Evolutionary conservation across 2,329 filamentous ascomycete species (phyloP), one percentile per base, ranked within the genome.

Genomic region (Pyricularia sp.): DNA sequence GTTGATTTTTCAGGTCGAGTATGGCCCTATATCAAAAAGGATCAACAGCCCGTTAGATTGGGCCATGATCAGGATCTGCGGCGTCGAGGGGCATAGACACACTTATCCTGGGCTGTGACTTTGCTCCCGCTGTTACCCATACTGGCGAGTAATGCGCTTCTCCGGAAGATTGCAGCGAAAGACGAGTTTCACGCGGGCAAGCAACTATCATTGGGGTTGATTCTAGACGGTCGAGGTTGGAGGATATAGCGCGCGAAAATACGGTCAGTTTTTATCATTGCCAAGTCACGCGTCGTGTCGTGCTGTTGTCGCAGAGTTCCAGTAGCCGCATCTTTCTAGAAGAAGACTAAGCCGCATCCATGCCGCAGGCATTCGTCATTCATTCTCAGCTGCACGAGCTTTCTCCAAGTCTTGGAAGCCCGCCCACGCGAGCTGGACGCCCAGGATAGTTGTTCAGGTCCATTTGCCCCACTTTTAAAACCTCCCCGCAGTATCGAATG

Each of bases 1-100:
- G 93, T 79, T 97, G 93, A 77, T 87, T 91, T 80, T 97, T 97
- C 79, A 97, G 89, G 78, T 97, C 93, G 72, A 97, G 88, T 77
- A 97, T 97, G 66, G 93, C 93, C 79, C 93, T 97, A 74, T 24
- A 60, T 66, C 61, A 65, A 55, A 33, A 7, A 16, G 16, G 28
- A 30, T 64, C 61, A 63, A 61, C 61, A 57, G 66, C 62, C 33
- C 31, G 53, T 62, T 35, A 64, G 53, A 40, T 44, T 35, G 40
- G 40, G 40, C 40, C 44, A 24, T 62, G 62, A 64, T 55, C 55
- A 28, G 33, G 28, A 63, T 60, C 35, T 8, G 28, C 22, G 63
- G 62, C 62, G 55, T 44, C 35, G 30, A 26, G 61, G 62, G 24
- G 22, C 33, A 9, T 62, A 44, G 10, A 62, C 84, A 71, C 74